phyloP scores from a whole-genome alignment of 2,329 filamentous ascomycete species.

The Colletotrichum sp. region DNA sequence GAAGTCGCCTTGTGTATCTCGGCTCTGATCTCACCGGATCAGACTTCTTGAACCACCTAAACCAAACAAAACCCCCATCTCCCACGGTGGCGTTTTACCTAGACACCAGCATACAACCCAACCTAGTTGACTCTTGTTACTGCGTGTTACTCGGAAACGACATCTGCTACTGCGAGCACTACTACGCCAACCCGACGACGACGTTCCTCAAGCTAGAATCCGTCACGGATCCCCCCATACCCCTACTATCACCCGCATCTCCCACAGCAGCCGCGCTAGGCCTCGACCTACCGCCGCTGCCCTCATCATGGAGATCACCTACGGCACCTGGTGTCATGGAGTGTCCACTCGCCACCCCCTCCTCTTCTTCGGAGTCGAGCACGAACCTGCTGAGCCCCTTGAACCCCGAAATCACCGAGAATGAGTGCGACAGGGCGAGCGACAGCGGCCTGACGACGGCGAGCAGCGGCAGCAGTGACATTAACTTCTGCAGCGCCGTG shows the following conservation, averaged over 20 bases:
- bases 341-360: slow-evolving; percentile 25
- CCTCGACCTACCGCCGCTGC: background rate
- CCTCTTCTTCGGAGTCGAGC: slow-evolving; percentile 22
- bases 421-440: slow-evolving; percentile 20
- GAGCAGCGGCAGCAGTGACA: background rate
- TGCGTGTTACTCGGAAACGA: slow-evolving; percentile 21
- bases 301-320: slow-evolving; percentile 22
- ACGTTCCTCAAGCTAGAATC: slow-evolving; percentile 4
- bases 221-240: slow-evolving; percentile 16
- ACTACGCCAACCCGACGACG: slow-evolving; percentile 6
- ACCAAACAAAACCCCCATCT: background rate
- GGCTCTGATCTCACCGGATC: background rate
- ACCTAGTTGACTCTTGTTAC: slow-evolving; percentile 22
- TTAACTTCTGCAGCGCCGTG: background rate
- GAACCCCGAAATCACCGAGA: slow-evolving; percentile 7
- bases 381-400: slow-evolving; percentile 18
- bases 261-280: background rate
- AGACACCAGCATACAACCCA: slow-evolving; percentile 20
- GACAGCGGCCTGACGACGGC: background rate
- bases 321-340: slow-evolving; percentile 24
- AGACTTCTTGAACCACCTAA: background rate
- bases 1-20: background rate
- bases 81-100: slow-evolving; percentile 23
- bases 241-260: background rate
- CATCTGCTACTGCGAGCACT: slow-evolving; percentile 20